Conservation (phyloP, 1,284 basidiomycete species). For the Microbotryum silenes-acaulis region DNA sequence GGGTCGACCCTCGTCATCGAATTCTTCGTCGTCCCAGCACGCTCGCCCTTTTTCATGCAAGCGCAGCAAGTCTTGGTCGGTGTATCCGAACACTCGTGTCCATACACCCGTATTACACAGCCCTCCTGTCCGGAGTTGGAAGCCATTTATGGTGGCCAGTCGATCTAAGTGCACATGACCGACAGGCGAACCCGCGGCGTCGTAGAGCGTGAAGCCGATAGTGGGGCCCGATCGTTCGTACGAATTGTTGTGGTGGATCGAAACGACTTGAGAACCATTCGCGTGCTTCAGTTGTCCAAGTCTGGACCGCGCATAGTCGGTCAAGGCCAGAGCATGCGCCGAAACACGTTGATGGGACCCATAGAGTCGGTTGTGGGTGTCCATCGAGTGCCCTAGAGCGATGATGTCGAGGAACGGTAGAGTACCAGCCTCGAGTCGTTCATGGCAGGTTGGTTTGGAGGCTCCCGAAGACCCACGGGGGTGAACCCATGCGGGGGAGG, state of each 20-base stretch:
- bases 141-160: constrained; percentile 35
- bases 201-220: constrained; percentile 22
- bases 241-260: constrained; percentile 46
- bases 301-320: constrained; percentile 43
- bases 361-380: constrained; percentile 62
- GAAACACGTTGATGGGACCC: constrained; percentile 56
- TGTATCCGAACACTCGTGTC: constrained; percentile 57
- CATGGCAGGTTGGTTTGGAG: constrained; percentile 9
- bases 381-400: constrained; percentile 64
- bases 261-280: constrained; percentile 53
- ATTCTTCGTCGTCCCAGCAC: constrained; percentile 32
- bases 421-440: constrained; percentile 58
- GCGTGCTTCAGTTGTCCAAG: constrained; percentile 46
- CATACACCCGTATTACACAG: constrained; percentile 77
- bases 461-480: constrained; percentile 21
- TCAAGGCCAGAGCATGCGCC: constrained; percentile 51
- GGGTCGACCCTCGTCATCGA: constrained; percentile 6
- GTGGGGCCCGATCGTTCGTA: constrained; percentile 14
- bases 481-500: constrained; percentile 40
- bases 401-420: constrained; percentile 67
- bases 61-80: constrained; percentile 10
- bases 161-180: constrained; percentile 45
- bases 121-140: constrained; percentile 70
- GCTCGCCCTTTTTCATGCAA: constrained; percentile 6
- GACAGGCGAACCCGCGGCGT: constrained; percentile 46